A percentile compares a stretch with the other conserved stretches of the same genome.
These are phyloP conservation scores for Sherardia arvensis DNA, from an alignment of 257 asterid genomes.

Conservation along the genomic window DNA sequence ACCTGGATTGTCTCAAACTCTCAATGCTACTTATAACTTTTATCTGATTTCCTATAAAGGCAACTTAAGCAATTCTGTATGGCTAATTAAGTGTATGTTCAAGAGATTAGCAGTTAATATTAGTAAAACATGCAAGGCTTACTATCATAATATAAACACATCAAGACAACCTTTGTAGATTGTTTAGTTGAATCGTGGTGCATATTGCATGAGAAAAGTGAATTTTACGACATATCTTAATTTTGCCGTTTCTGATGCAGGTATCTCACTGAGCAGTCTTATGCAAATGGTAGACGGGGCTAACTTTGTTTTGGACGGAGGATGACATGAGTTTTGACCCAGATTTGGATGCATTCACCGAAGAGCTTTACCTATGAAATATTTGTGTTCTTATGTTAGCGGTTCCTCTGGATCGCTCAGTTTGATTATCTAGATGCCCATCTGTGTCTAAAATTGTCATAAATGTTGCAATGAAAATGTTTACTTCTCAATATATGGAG, in stretches of 20 bases:
- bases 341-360: not conserved
- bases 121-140: not conserved
- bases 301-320: not conserved
- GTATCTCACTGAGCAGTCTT: slow-evolving; percentile 46
- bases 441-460: not conserved
- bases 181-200: not conserved
- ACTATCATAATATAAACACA: not conserved
- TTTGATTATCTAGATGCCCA: not conserved
- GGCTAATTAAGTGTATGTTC: not conserved
- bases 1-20: not conserved
- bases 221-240: not conserved
- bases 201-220: not conserved
- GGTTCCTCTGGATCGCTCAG: not conserved
- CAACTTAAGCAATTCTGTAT: not conserved
- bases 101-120: not conserved
- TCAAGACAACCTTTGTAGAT: not conserved
- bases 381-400: not conserved
- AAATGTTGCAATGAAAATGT: not conserved
- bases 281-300: slow-evolving; percentile 20
- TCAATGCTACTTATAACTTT: no score
- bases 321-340: not conserved
- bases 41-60: not conserved
- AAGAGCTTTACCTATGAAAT: slow-evolving; percentile 2
- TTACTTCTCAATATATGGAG: not conserved
- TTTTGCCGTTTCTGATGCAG: slow-evolving; percentile 19